Evolutionary conservation across 768 basidiomycete species (phyloP).

Genomic region (Hypsizygus marmoreus): DNA sequence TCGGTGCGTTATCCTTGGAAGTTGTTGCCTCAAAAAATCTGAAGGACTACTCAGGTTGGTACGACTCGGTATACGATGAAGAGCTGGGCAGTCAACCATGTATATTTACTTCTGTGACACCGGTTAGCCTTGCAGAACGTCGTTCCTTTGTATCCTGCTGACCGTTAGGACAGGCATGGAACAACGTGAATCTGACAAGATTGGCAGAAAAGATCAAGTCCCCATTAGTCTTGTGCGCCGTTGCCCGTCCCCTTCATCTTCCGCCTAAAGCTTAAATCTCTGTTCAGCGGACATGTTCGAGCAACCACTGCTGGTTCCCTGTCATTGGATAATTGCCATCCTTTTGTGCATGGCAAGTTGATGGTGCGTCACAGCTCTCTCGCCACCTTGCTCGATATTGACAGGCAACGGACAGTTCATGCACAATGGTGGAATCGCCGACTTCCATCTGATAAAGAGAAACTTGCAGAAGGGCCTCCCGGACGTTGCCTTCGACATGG

Average conservation of each 20-base stretch:
- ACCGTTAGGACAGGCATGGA: constrained; percentile 74
- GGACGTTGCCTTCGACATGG: constrained; percentile 84
- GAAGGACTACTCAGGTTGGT: constrained; percentile 69
- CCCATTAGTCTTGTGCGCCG: constrained; percentile 85
- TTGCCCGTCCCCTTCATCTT: background rate
- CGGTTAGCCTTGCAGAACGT: constrained; percentile 48
- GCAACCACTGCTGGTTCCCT: constrained; percentile 91
- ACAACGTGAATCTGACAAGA: constrained; percentile 90
- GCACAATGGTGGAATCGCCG: constrained; percentile 95
- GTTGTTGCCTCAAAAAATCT: background rate
- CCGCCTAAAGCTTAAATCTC: background rate
- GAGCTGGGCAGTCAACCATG: constrained; percentile 88
- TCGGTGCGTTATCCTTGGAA: constrained; percentile 54
- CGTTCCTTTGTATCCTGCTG: background rate
- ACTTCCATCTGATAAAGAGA: constrained; percentile 81
- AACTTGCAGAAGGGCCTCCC: constrained; percentile 72
- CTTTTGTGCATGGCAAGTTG: constrained; percentile 87
- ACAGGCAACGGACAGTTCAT: constrained; percentile 65
- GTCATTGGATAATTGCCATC: constrained; percentile 94
- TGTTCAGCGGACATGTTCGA: constrained; percentile 79
- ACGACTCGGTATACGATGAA: constrained; percentile 82
- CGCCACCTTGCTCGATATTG: constrained; percentile 1
- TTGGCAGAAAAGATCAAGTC: constrained; percentile 97
- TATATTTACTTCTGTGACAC: constrained; percentile 94
- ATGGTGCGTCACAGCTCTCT: constrained; percentile 59